Percentiles rank a stretch among this genome's conserved stretches.
Evolutionary conservation across 164 flowering plant genomes (phyloP).

Genomic region (Tetracentron sinense): DNA sequence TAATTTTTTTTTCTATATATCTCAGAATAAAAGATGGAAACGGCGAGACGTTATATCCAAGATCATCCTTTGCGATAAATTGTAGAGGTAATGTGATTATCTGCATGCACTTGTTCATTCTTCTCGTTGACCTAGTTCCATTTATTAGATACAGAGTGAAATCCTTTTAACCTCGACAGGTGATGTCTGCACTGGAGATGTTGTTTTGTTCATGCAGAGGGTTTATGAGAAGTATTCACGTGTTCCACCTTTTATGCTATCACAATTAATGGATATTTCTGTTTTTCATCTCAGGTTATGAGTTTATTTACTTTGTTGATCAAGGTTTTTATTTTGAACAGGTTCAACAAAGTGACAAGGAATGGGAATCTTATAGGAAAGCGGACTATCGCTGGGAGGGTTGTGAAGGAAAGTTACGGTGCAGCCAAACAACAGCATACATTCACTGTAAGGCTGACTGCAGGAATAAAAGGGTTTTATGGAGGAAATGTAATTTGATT

Average conservation of each 20-base stretch:
- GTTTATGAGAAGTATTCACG: conserved; percentile 47
- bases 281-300: not conserved
- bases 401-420: conserved; percentile 72
- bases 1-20: not conserved
- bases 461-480: too few relatives aligned
- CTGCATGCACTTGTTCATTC: not conserved
- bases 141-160: conserved; percentile 2
- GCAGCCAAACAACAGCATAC: conserved; percentile 71
- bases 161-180: conserved; percentile 30
- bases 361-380: conserved; percentile 38
- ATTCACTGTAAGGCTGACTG: conserved; percentile 75
- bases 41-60: conserved; percentile 51
- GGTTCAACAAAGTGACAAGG: conserved; percentile 45
- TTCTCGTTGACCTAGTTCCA: not conserved
- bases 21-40: conserved; percentile 58
- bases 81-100: conserved; percentile 45
- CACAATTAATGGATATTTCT: not conserved
- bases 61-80: conserved; percentile 46
- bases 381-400: conserved; percentile 57
- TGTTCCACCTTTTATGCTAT: not conserved
- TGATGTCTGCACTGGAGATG: conserved; percentile 68
- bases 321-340: conserved; percentile 11
- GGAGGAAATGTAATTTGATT: too few relatives aligned
- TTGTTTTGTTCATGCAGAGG: conserved; percentile 60
- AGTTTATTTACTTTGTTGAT: conserved; percentile 3